Conservation (phyloP, 1,139 yeast species). For the Pichia sp. region DNA sequence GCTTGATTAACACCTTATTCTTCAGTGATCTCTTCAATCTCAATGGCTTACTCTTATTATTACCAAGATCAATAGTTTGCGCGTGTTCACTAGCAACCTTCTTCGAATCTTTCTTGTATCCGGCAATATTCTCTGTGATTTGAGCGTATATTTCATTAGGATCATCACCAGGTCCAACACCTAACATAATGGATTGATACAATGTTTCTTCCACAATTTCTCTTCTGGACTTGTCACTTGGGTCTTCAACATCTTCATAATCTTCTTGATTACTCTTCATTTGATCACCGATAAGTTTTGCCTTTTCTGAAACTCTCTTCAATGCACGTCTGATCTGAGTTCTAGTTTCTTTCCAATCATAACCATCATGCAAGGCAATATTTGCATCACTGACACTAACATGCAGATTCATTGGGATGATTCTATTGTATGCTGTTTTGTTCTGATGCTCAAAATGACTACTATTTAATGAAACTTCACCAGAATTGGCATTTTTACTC, state of each 20-base stretch:
- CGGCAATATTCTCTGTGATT: slow-evolving; percentile 43
- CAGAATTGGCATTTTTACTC: slow-evolving; percentile 15
- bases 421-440: slow-evolving; percentile 12
- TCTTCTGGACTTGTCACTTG: neutral
- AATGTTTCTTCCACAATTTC: slow-evolving; percentile 57
- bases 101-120: neutral
- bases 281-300: slow-evolving; percentile 21
- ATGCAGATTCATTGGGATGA: slow-evolving; percentile 27
- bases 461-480: slow-evolving; percentile 37
- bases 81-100: neutral
- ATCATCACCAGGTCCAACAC: slow-evolving; percentile 52
- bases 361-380: slow-evolving; percentile 80
- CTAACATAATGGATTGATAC: slow-evolving; percentile 71
- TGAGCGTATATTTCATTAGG: slow-evolving; percentile 48
- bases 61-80: slow-evolving; percentile 27
- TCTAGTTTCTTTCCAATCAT: slow-evolving; percentile 86
- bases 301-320: slow-evolving; percentile 53
- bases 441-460: slow-evolving; percentile 41
- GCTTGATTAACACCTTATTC: slow-evolving; percentile 60
- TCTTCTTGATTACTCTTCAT: neutral
- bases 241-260: neutral
- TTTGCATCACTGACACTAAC: slow-evolving; percentile 39
- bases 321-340: slow-evolving; percentile 63
- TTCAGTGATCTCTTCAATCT: slow-evolving; percentile 61
- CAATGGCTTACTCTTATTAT: slow-evolving; percentile 38